phyloP scores from a whole-genome alignment of 176 grass and related monocot genomes.

The Alloteropsis semialata region DNA sequence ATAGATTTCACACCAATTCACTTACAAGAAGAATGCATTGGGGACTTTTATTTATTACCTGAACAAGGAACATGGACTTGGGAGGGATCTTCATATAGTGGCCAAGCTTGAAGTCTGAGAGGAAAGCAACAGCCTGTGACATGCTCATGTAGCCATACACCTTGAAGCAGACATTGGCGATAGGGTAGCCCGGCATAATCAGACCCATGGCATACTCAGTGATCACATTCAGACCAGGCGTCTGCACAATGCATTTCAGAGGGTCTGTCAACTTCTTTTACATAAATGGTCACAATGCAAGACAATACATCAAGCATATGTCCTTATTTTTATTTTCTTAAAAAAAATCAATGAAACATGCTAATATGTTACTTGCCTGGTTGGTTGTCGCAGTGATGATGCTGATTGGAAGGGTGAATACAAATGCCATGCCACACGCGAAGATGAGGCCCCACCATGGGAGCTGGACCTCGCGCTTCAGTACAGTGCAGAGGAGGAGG shows the following conservation, averaged over 20 bases:
- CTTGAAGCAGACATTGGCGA: constrained; percentile 89
- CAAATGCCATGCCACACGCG: constrained; percentile 72
- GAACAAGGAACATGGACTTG: constrained; percentile 89
- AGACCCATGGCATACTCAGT: constrained; percentile 82
- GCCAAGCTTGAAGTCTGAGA: constrained; percentile 90
- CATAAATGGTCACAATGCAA: background rate
- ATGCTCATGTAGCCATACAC: constrained; percentile 96
- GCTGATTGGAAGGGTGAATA: constrained; percentile 82
- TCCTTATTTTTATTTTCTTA: background rate
- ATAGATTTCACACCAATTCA: background rate
- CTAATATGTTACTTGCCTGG: constrained; percentile 46
- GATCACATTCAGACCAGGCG: constrained; percentile 91
- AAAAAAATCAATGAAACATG: background rate
- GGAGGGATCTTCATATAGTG: constrained; percentile 99
- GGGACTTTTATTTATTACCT: constrained; percentile 50
- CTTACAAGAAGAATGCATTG: background rate
- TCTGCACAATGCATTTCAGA: constrained; percentile 28
- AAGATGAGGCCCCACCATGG: constrained; percentile 82
- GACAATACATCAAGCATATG: background rate
- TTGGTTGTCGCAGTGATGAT: constrained; percentile 88
- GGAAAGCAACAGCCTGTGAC: constrained; percentile 73
- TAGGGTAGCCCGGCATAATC: constrained; percentile 77
- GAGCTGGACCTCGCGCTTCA: constrained; percentile 72
- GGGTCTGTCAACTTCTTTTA: background rate
- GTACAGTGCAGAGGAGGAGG: constrained; percentile 64